Percentiles rank a stretch among this genome's conserved stretches.
Evolutionary conservation across 768 basidiomycete genomes (phyloP).

Genomic region (Auricularia cornea): DNA sequence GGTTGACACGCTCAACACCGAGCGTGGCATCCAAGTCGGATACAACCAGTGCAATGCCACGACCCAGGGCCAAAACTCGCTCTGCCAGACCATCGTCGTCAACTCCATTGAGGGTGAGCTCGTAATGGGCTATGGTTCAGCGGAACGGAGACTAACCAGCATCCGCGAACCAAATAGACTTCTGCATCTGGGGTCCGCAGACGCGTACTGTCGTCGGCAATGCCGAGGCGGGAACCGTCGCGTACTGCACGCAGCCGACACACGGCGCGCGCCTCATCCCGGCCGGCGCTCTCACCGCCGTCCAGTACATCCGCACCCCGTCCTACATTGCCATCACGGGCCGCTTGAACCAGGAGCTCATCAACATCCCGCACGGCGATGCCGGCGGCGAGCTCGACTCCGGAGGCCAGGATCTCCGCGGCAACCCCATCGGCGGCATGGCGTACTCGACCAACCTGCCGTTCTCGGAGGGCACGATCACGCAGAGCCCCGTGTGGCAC

Average conservation of each 20-base stretch:
- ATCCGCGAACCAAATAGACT: constrained; percentile 41
- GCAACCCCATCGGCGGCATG: constrained; percentile 28
- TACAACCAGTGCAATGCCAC: constrained; percentile 55
- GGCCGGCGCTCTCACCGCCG: constrained; percentile 48
- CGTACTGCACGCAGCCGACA: constrained; percentile 65
- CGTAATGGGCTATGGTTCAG: constrained; percentile 17
- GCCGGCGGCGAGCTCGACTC: constrained; percentile 51
- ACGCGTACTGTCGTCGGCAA: constrained; percentile 50
- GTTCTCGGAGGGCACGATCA: constrained; percentile 27
- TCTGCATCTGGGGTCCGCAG: constrained; percentile 57
- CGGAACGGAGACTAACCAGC: not conserved
- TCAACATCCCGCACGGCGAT: constrained; percentile 47
- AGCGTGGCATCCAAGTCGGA: not conserved
- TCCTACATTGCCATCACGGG: constrained; percentile 57
- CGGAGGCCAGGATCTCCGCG: constrained; percentile 28
- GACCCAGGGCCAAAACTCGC: constrained; percentile 49
- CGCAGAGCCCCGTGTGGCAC: constrained; percentile 38
- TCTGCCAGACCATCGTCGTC: constrained; percentile 63
- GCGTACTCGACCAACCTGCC: constrained; percentile 57
- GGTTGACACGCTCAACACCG: constrained; percentile 31
- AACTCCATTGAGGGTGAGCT: constrained; percentile 39
- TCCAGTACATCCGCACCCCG: constrained; percentile 54
- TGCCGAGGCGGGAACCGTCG: constrained; percentile 61
- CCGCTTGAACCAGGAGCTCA: constrained; percentile 49
- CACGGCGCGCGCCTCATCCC: constrained; percentile 71